Evolutionary conservation across 108 stramenopile species (phyloP).

Genomic region (Cyclostephanos tholiformis): DNA sequence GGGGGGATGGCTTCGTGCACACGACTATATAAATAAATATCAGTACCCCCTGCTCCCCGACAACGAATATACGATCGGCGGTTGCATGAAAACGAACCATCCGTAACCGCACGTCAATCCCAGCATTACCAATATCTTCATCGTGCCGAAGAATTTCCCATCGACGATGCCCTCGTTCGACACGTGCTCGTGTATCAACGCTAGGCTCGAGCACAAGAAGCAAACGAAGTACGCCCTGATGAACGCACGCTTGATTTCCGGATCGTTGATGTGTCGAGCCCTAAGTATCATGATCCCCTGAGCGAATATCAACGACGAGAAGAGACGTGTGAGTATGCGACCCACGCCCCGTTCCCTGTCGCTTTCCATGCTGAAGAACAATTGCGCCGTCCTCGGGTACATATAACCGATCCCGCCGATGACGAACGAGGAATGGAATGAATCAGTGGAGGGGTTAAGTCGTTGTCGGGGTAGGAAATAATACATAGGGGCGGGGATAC

Average conservation of each 20-base stretch:
- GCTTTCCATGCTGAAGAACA: conserved; percentile 57
- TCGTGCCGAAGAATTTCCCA: conserved; percentile 55
- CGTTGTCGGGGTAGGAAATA: conserved; percentile 59
- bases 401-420: conserved; percentile 54
- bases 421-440: conserved; percentile 49
- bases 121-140: conserved; percentile 58
- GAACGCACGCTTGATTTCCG: conserved; percentile 64
- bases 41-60: conserved; percentile 8
- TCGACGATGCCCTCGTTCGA: conserved; percentile 57
- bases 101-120: conserved; percentile 59
- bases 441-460: conserved; percentile 53
- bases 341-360: conserved; percentile 49
- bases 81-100: conserved; percentile 67
- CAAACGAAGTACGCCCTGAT: conserved; percentile 61
- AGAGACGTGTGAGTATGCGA: conserved; percentile 47
- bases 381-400: conserved; percentile 26
- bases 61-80: conserved; percentile 52
- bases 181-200: conserved; percentile 51
- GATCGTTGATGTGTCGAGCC: conserved; percentile 57
- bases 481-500: conserved; percentile 42
- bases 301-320: conserved; percentile 56
- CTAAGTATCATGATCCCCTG: conserved; percentile 62
- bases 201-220: conserved; percentile 49
- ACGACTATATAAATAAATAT: not conserved
- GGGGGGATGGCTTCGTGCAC: too few relatives aligned